Conservation (phyloP, 805 yeast genomes). For the Hanseniaspora vineae region DNA sequence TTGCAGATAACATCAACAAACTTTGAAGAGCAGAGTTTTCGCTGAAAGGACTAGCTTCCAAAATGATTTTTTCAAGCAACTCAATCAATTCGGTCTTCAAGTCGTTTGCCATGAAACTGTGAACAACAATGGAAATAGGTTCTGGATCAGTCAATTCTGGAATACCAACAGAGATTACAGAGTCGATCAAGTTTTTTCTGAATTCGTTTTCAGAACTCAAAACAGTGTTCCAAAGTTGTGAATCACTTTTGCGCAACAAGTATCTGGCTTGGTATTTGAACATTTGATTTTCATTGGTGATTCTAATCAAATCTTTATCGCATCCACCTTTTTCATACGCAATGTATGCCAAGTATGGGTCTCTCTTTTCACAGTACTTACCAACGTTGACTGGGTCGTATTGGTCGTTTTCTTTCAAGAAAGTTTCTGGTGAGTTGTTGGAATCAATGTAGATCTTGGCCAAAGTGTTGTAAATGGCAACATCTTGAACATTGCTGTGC, state of each 20-base stretch:
- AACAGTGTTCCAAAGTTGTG: constrained; percentile 69
- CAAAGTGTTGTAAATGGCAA: constrained; percentile 84
- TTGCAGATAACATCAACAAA: constrained; percentile 81
- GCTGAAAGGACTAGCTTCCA: constrained; percentile 94
- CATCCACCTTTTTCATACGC: constrained; percentile 93
- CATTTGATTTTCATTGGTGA: constrained; percentile 96
- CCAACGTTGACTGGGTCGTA: constrained; percentile 95
- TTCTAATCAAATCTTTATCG: constrained; percentile 76
- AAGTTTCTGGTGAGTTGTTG: constrained; percentile 94
- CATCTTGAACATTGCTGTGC: constrained; percentile 73
- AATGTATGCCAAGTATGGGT: constrained; percentile 94
- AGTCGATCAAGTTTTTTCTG: constrained; percentile 86
- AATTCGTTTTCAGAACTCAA: constrained; percentile 64
- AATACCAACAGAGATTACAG: constrained; percentile 89
- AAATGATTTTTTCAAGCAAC: constrained; percentile 84
- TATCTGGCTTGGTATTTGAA: constrained; percentile 98
- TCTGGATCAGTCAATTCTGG: constrained; percentile 90
- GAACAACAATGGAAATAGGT: constrained; percentile 85
- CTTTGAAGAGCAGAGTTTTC: constrained; percentile 95
- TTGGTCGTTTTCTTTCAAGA: constrained; percentile 77
- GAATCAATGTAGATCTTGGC: constrained; percentile 97
- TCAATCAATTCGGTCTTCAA: constrained; percentile 88
- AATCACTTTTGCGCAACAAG: constrained; percentile 77
- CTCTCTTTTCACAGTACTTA: constrained; percentile 97
- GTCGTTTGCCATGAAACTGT: constrained; percentile 92